Conservation (phyloP, 768 basidiomycete species). For the Heimioporus sp. region DNA sequence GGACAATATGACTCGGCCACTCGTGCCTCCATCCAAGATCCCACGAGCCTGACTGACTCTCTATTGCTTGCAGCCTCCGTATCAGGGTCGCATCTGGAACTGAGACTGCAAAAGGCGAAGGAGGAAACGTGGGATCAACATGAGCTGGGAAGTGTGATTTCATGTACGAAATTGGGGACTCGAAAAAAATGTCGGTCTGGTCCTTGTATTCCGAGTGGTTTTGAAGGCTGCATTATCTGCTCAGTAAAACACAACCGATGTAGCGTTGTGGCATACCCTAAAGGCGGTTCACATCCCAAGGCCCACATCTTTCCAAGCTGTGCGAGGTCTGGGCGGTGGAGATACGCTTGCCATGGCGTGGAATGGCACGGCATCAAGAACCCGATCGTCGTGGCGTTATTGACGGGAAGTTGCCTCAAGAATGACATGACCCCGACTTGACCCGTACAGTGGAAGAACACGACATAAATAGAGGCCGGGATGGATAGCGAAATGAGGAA, state of each 20-base stretch:
- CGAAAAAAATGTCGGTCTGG: constrained; percentile 82
- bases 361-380: constrained; percentile 97
- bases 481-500: constrained; percentile 50
- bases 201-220: constrained; percentile 61
- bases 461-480: constrained; percentile 64
- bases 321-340: constrained; percentile 70
- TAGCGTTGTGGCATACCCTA: constrained; percentile 53
- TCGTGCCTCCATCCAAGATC: constrained; percentile 56
- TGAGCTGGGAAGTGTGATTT: constrained; percentile 57
- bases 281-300: constrained; percentile 90
- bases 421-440: constrained; percentile 76
- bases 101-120: constrained; percentile 54
- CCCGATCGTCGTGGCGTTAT: constrained; percentile 60
- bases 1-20: constrained; percentile 80
- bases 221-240: constrained; percentile 34
- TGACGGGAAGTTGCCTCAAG: constrained; percentile 51
- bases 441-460: constrained; percentile 74
- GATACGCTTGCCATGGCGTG: constrained; percentile 85
- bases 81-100: constrained; percentile 40
- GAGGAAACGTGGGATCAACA: constrained; percentile 65
- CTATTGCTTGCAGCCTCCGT: constrained; percentile 27
- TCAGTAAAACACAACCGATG: constrained; percentile 6
- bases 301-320: constrained; percentile 66
- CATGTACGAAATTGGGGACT: constrained; percentile 66
- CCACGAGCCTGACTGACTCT: constrained; percentile 17